A percentile compares a stretch with the other conserved stretches of the same genome.
phyloP scores from a whole-genome alignment of 2,329 filamentous ascomycete genomes.

The Colletotrichum caudatum region DNA sequence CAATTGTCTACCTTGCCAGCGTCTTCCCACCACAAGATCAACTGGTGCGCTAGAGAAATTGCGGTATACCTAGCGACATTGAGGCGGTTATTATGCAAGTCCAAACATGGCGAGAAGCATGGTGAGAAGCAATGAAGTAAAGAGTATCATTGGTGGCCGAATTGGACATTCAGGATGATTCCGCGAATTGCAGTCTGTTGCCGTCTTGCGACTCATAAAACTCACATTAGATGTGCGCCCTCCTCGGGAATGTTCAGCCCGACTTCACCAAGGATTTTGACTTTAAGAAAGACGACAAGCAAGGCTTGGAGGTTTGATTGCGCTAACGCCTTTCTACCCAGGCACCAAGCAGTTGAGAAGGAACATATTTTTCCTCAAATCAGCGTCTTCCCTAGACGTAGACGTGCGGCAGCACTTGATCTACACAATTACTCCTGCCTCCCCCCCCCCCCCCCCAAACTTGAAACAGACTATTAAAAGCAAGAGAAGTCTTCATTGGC shows the following conservation, averaged over 20 bases:
- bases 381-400: slow-evolving; percentile 15
- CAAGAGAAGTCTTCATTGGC: neutral
- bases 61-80: neutral
- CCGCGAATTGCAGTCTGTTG: slow-evolving; percentile 27
- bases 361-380: slow-evolving; percentile 36
- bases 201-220: neutral
- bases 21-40: neutral
- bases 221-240: neutral
- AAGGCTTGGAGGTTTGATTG: neutral
- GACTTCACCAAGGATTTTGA: neutral
- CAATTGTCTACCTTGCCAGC: neutral
- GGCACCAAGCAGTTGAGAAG: neutral
- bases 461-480: no score
- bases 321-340: slow-evolving; percentile 4
- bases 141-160: slow-evolving; percentile 13
- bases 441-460: no score
- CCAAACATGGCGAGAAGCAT: neutral
- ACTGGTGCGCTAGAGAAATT: neutral
- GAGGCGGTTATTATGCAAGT: neutral
- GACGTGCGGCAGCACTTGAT: slow-evolving; percentile 25
- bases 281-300: neutral
- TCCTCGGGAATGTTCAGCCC: neutral
- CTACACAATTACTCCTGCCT: neutral
- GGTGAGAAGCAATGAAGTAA: neutral
- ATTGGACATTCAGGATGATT: neutral